Base-by-base conservation (phyloP, 176 grass and related monocot genomes). In the Rhipidocladum racemiflorum region DNA sequence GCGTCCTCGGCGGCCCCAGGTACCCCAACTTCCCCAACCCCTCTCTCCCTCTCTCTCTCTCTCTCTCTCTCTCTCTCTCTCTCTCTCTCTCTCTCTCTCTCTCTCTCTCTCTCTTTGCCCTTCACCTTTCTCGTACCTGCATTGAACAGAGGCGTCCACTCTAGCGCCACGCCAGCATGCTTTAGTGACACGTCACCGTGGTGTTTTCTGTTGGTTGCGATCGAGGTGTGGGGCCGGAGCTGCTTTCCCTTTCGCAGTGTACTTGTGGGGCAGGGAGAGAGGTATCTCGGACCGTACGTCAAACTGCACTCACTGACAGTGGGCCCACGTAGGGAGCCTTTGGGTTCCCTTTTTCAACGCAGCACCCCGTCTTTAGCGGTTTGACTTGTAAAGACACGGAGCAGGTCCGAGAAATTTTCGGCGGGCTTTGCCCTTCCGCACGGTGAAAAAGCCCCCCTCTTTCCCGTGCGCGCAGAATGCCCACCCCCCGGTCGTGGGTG, bases 1-100 rank as follows among this genome's bases (percentile, higher is more conserved):
- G 96, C 81, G 96, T 95, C 53, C 88, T 99, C 59, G 92, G 96
- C 40, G 90, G 87, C 5, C 88, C 96, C 67, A 95, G 96, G 92
- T 95, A 36, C 15, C 25, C 48, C 48, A 50, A 50, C 32, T 11
- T 14, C 44, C 44, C 49, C 49, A 20, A 20, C 49, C 49, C 3
- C 23, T n/a, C n/a, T n/a, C n/a, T n/a, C n/a, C n/a, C n/a, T n/a
- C n/a, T 2, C 56, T 27, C 20, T 0, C 4, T 32, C 4, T 45
- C 0, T 4, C n/a, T 2, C 56, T 27, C 20, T 0, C 4, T 32
- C 4, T 45, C 0, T 4, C n/a, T 2, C 56, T 27, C 20, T 0
- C 4, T 32, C 4, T 45, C 0, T 4, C n/a, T 2, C 56, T 27
- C 20, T 0, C 4, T 32, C 4, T 45, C 0, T 4, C n/a, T n/a